These are phyloP conservation scores for Microstroma glucosiphilum DNA, from an alignment of 1,284 basidiomycete species.

Conservation along the genomic window DNA sequence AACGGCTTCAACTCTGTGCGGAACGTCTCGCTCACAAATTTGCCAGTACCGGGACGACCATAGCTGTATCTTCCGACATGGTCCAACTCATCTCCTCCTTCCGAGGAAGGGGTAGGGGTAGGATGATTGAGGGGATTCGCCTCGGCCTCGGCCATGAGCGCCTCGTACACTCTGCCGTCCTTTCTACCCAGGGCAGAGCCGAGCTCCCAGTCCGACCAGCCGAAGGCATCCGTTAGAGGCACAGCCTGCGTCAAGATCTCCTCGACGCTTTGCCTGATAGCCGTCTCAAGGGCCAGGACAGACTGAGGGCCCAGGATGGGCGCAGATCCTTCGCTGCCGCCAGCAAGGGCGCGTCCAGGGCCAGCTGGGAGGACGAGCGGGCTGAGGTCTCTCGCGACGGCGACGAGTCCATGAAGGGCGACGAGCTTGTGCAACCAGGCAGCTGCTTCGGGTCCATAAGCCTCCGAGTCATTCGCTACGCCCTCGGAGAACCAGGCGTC, in stretches of 20 bases:
- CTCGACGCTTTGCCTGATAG: constrained; percentile 57
- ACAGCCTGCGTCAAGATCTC: constrained; percentile 64
- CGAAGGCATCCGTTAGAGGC: constrained; percentile 67
- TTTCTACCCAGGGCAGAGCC: constrained; percentile 60
- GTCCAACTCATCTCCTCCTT: constrained; percentile 18
- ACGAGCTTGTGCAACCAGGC: constrained; percentile 36
- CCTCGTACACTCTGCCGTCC: constrained; percentile 65
- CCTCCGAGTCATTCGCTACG: constrained; percentile 23
- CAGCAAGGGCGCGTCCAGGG: constrained; percentile 59
- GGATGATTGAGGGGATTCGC: constrained; percentile 62
- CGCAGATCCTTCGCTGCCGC: constrained; percentile 58
- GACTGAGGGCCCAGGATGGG: constrained; percentile 51
- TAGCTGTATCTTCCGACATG: constrained; percentile 29
- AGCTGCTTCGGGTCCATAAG: constrained; percentile 21
- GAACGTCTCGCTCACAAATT: constrained; percentile 37
- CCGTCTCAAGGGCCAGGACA: constrained; percentile 58
- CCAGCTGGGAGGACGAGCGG: constrained; percentile 59
- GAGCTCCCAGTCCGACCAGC: constrained; percentile 70
- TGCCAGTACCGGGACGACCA: constrained; percentile 26
- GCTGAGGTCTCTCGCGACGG: constrained; percentile 34
- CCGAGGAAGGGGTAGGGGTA: constrained; percentile 11
- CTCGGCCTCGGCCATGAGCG: constrained; percentile 63
- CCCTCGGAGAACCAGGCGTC: constrained; percentile 43
- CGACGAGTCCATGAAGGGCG: constrained; percentile 29
- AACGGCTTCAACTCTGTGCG: constrained; percentile 28